phyloP scores from a whole-genome alignment of 2,329 filamentous ascomycete genomes.

The Grosmannia clavigera region DNA sequence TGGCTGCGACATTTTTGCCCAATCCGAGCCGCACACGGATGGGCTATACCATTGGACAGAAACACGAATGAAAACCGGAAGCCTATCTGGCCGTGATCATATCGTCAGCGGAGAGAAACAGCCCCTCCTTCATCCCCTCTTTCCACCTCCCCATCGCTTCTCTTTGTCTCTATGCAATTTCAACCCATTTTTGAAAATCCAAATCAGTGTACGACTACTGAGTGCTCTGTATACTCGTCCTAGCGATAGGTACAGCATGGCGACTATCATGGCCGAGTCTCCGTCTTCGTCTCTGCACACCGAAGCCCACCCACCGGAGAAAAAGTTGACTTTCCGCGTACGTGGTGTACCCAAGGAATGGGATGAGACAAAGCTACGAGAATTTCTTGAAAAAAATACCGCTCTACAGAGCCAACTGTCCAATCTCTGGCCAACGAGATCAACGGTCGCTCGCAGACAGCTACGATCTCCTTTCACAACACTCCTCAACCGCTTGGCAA shows the following conservation, averaged over 20 bases:
- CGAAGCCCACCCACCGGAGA: neutral
- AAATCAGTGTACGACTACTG: neutral
- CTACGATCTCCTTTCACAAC: neutral
- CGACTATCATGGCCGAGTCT: neutral
- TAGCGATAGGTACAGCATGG: neutral
- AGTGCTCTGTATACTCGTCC: neutral
- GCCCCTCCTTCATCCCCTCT: neutral
- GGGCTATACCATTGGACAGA: neutral
- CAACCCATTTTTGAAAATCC: neutral
- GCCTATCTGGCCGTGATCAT: neutral
- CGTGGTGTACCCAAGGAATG: neutral
- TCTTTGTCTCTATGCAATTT: neutral
- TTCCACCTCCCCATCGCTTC: neutral
- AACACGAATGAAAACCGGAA: neutral
- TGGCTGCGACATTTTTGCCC: neutral
- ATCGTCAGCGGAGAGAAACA: neutral
- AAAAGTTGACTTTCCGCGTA: neutral
- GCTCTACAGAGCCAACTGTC: neutral
- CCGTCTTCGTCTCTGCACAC: neutral
- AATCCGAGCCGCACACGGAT: neutral
- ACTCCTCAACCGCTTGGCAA: neutral
- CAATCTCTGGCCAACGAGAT: neutral
- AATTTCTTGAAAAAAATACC: neutral
- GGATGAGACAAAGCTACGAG: neutral
- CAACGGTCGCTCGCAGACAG: neutral